phyloP scores from a whole-genome alignment of 257 asterid species.

The Solanum lycopersicoides region DNA sequence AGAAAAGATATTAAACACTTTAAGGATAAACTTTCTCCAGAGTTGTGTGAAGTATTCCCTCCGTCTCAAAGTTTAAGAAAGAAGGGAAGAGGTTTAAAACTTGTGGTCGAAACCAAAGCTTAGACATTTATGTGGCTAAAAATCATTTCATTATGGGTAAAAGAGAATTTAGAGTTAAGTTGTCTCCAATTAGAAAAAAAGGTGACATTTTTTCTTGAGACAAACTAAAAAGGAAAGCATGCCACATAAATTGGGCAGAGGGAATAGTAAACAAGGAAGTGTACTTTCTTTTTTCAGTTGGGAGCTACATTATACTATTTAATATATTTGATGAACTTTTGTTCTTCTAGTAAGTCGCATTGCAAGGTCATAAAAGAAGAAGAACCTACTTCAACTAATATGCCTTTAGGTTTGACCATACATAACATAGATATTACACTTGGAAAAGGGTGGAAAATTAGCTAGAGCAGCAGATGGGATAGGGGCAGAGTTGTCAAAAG shows the following conservation, averaged over 20 bases:
- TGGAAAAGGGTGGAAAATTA: neutral
- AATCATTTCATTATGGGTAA: neutral
- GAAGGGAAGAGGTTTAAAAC: neutral
- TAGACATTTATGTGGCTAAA: neutral
- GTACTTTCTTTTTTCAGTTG: neutral
- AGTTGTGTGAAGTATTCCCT: neutral
- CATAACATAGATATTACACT: neutral
- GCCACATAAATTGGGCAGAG: neutral
- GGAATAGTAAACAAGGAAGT: neutral
- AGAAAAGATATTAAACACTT: neutral
- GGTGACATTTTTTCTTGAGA: neutral
- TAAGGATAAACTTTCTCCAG: neutral
- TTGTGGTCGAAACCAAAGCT: neutral
- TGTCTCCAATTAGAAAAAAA: neutral
- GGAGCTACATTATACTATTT: neutral
- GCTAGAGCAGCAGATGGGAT: neutral
- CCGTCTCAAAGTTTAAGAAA: neutral
- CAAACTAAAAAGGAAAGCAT: neutral
- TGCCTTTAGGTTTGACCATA: neutral
- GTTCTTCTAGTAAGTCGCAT: neutral
- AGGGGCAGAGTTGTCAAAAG: neutral
- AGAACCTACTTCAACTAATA: neutral
- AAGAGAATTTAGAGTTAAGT: neutral
- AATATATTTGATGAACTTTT: neutral
- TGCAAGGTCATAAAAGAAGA: neutral